Base-by-base conservation (phyloP, 495 filamentous ascomycete species). In the Penicillium tannophilum region DNA sequence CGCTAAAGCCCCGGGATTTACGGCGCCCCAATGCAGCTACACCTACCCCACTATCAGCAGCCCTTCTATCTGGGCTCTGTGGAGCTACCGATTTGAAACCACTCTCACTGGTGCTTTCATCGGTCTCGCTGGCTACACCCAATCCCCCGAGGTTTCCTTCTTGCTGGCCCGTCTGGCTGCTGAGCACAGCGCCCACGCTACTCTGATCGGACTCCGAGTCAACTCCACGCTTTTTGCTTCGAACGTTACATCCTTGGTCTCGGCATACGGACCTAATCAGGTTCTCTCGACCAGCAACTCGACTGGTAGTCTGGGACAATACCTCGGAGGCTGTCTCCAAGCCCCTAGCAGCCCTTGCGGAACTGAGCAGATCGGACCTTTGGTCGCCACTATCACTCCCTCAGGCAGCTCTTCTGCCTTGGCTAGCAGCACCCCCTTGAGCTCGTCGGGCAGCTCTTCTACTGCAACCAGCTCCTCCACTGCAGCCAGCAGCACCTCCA, bases 81-180 rank as follows among this genome's bases (percentile, higher is more conserved):
- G 3, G 10, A 14, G 68, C 24, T 60, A 65, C 47, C 41, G 52
- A 14, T 54, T 75, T 19, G 70, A 75, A 56, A 30, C 50, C 16
- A 66, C 57, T 16, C 61, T 72, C 44, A 47, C 61, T 36, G 67
- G 70, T 31, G 72, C 66, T 31, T 64, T 67, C 52, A 68, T 73
- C 48, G 72, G 66, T 19, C 62, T 66, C 2, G 60, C 72, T 11
- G 72, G 65, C 5, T 75, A 67, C 59, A 73, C 72, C 42, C 63
- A 68, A 45, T 60, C 70, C 0, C 72, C 70, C 20, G 68, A 75
- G 63, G 67, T 73, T 12, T 60, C 72, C 11, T 73, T 75, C 63
- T 60, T 75, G 12, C 39, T 71, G 33, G 65, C 72, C 10, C 65
- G 72, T 46, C 43, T 75, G 51, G 70, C 72, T 16, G 66, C 70